phyloP scores from a whole-genome alignment of 129 eudicot species.

The Apium graveolens region DNA sequence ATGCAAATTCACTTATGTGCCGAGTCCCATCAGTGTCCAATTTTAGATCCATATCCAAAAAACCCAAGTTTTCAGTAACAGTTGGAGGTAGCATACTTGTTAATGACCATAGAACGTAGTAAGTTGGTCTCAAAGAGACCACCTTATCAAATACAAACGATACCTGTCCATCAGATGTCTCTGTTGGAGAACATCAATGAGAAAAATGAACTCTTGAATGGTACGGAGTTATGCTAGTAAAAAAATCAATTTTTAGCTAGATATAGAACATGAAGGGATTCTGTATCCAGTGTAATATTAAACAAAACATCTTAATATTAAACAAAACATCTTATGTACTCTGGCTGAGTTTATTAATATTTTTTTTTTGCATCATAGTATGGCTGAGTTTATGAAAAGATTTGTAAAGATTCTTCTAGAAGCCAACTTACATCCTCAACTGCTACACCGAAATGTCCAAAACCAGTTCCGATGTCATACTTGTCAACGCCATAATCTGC shows the following conservation, averaged over 20 bases:
- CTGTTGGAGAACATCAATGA: background rate
- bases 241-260: background rate
- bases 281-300: background rate
- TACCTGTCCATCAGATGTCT: background rate
- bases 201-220: background rate
- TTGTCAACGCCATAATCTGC: constrained; percentile 75
- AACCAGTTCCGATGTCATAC: constrained; percentile 75
- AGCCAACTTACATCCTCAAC: constrained; percentile 60
- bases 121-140: background rate
- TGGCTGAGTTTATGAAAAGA: background rate
- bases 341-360: background rate
- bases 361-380: no score
- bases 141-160: background rate
- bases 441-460: constrained; percentile 78
- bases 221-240: background rate
- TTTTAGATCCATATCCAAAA: no score
- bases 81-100: background rate
- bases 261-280: background rate
- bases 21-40: no score
- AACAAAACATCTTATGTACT: no score
- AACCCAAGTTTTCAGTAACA: no score
- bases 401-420: background rate
- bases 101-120: background rate
- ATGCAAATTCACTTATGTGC: no score
- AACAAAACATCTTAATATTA: background rate